Conservation (phyloP, 805 yeast genomes). For the Yarrowia divulgata region DNA sequence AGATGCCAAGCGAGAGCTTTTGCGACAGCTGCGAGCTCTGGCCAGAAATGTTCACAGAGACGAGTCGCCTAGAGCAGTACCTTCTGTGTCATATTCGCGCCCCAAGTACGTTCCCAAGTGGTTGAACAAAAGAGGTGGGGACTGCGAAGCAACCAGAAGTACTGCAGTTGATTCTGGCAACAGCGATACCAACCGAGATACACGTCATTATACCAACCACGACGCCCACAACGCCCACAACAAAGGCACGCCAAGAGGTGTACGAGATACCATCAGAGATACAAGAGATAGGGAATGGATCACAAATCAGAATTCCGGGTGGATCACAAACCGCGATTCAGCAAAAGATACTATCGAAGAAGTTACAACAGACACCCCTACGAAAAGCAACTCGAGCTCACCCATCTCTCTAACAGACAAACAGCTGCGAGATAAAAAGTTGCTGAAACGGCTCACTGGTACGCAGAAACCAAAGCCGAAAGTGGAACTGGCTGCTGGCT, state of each 20-base stretch:
- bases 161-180: too few relatives aligned
- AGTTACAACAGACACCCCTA: too few relatives aligned
- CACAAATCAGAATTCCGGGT: too few relatives aligned
- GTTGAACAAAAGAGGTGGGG: neutral
- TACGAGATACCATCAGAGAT: too few relatives aligned
- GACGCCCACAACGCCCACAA: too few relatives aligned
- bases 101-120: conserved; percentile 27
- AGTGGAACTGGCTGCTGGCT: neutral
- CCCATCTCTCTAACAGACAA: neutral
- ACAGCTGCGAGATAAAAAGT: neutral
- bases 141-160: too few relatives aligned
- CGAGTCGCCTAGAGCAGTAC: neutral
- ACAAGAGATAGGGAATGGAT: too few relatives aligned
- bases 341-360: neutral
- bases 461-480: neutral
- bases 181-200: too few relatives aligned
- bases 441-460: neutral
- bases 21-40: neutral
- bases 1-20: neutral
- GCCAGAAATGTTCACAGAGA: neutral
- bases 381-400: too few relatives aligned
- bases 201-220: too few relatives aligned
- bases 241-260: too few relatives aligned
- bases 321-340: too few relatives aligned
- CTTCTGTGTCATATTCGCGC: neutral